Conservation (phyloP, 306 rosid genomes). For the Senna siamea region DNA sequence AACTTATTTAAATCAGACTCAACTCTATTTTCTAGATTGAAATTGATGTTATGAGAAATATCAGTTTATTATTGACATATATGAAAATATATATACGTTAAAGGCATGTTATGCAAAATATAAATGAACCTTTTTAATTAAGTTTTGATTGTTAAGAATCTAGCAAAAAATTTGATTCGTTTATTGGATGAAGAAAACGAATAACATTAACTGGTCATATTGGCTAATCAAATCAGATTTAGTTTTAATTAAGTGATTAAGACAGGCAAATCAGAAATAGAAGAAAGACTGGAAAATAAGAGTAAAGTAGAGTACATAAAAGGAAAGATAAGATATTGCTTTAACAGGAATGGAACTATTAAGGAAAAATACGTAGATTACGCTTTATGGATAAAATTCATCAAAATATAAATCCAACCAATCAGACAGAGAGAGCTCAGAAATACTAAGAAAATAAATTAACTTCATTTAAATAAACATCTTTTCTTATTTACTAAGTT, state of each 20-base stretch:
- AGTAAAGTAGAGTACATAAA: too few relatives aligned
- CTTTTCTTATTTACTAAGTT: too few relatives aligned
- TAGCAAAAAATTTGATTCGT: neutral
- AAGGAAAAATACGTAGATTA: neutral
- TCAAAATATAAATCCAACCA: too few relatives aligned
- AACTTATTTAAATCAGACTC: neutral
- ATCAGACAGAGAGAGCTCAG: too few relatives aligned
- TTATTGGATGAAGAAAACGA: neutral
- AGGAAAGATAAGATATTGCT: neutral
- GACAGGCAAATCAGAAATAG: neutral
- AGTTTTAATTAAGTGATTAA: neutral
- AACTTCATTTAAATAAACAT: too few relatives aligned
- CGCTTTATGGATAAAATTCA: too few relatives aligned
- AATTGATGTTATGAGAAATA: neutral
- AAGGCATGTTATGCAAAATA: neutral
- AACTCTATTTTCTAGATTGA: neutral
- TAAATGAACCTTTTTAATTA: neutral
- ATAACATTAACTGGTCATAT: neutral
- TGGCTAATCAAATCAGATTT: neutral
- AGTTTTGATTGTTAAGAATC: slow-evolving; percentile 22
- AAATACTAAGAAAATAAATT: too few relatives aligned
- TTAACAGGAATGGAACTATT: neutral
- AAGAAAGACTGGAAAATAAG: neutral
- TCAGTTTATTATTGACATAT: too few relatives aligned
- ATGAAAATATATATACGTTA: too few relatives aligned